These are phyloP conservation scores for Colletotrichum zoysiae DNA, from an alignment of 2,329 filamentous ascomycete genomes.

Conservation along the genomic window DNA sequence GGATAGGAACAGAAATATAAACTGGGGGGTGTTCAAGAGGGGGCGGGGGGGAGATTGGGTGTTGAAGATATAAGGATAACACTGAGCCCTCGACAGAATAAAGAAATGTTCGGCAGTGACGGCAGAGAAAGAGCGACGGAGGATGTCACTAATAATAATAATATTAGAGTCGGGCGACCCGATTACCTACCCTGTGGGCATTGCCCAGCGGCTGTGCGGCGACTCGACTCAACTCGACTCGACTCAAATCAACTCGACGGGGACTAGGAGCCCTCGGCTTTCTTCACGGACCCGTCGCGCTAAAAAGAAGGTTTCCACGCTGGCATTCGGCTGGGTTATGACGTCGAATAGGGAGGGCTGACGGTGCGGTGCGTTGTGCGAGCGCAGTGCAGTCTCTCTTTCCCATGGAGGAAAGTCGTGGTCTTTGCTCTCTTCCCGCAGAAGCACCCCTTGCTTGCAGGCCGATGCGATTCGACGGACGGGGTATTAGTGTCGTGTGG, in stretches of 20 bases:
- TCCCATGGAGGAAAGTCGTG: constrained; percentile 22
- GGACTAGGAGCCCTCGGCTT: constrained; percentile 25
- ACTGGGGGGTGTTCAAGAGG: background rate
- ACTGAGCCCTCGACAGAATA: background rate
- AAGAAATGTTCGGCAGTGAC: background rate
- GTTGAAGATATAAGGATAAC: constrained; percentile 4
- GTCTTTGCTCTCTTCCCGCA: constrained; percentile 6
- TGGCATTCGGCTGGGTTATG: constrained; percentile 32
- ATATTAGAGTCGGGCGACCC: background rate
- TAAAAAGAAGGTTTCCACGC: constrained; percentile 35
- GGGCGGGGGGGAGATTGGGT: background rate
- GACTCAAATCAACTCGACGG: constrained; percentile 2
- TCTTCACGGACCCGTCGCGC: constrained; percentile 32
- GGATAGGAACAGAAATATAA: background rate
- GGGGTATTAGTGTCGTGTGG: background rate
- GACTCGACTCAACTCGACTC: too few relatives aligned
- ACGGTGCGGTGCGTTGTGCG: background rate
- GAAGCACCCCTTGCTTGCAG: constrained; percentile 1
- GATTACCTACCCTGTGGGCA: constrained; percentile 16
- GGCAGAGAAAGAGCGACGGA: constrained; percentile 8
- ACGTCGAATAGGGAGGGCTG: constrained; percentile 20
- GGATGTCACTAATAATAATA: constrained; percentile 32
- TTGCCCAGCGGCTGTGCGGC: constrained; percentile 22
- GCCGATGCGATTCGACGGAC: constrained; percentile 25
- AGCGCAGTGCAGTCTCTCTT: constrained; percentile 14